These are phyloP conservation scores for Cyberlindnera nakhonratchasimensis DNA, from an alignment of 805 yeast species.

Conservation along the genomic window DNA sequence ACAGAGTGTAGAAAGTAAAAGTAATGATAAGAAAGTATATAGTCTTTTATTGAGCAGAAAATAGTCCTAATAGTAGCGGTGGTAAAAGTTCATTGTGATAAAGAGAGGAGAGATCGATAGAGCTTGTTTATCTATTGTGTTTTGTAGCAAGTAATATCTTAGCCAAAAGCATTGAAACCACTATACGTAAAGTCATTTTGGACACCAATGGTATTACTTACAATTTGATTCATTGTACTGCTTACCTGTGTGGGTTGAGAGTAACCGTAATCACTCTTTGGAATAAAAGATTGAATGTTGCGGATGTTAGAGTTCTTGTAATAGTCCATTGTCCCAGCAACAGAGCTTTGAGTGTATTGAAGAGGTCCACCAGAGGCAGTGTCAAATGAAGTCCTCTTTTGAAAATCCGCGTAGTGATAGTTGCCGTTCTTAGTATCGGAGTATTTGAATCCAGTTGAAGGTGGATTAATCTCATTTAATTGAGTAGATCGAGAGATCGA, in stretches of 20 bases:
- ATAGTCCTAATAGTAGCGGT: no score
- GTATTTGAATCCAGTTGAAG: not conserved
- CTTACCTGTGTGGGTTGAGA: not conserved
- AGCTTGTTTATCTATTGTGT: no score
- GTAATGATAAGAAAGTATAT: not conserved
- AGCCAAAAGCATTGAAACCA: not conserved
- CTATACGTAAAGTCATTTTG: not conserved
- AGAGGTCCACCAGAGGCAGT: no score
- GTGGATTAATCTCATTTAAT: not conserved
- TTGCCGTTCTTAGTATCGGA: not conserved
- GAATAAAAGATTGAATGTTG: constrained; percentile 12
- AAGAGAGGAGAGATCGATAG: not conserved
- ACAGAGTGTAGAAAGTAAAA: no score
- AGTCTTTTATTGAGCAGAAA: not conserved
- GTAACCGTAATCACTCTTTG: not conserved
- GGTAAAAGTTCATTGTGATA: not conserved
- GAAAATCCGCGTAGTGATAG: not conserved
- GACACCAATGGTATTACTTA: no score
- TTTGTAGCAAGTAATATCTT: not conserved
- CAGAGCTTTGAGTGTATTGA: no score
- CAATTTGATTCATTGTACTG: no score
- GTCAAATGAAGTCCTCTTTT: constrained; percentile 2
- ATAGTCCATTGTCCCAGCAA: constrained; percentile 1
- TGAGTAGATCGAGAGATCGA: not conserved
- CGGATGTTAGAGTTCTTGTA: constrained; percentile 12